Conservation (phyloP, 345 rosid species). For the Raphanus raphanistrum region DNA sequence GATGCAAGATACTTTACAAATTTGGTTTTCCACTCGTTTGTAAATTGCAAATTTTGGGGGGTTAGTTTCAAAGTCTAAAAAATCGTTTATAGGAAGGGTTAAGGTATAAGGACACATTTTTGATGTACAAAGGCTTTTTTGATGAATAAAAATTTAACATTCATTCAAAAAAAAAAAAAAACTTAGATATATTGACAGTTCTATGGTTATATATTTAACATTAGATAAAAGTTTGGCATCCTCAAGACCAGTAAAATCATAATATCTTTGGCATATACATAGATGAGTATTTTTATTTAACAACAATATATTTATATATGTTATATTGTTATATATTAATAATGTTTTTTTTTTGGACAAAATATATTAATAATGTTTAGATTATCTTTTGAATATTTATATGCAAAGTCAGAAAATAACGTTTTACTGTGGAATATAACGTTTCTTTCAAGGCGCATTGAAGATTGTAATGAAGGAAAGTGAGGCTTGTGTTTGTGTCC, state of each 20-base stretch:
- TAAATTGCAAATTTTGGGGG: too few relatives aligned
- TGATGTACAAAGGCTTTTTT: too few relatives aligned
- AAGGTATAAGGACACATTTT: too few relatives aligned
- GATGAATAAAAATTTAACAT: too few relatives aligned
- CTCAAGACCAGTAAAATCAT: background rate
- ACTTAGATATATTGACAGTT: background rate
- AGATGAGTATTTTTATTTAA: background rate
- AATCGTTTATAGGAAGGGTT: too few relatives aligned
- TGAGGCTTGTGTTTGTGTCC: conserved; percentile 4
- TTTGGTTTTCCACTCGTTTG: too few relatives aligned
- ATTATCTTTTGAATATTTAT: background rate
- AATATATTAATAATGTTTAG: background rate
- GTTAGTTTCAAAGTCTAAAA: too few relatives aligned
- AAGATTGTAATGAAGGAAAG: background rate
- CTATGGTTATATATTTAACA: background rate
- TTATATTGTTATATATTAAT: background rate
- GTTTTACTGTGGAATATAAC: background rate
- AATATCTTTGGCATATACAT: background rate
- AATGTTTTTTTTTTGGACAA: background rate
- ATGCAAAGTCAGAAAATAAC: background rate
- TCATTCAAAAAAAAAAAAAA: too few relatives aligned
- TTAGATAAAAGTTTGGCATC: background rate
- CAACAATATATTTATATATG: background rate
- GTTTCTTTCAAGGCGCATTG: background rate
- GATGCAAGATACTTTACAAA: too few relatives aligned